phyloP scores from a whole-genome alignment of 805 yeast species.

The Lipomyces orientalis region DNA sequence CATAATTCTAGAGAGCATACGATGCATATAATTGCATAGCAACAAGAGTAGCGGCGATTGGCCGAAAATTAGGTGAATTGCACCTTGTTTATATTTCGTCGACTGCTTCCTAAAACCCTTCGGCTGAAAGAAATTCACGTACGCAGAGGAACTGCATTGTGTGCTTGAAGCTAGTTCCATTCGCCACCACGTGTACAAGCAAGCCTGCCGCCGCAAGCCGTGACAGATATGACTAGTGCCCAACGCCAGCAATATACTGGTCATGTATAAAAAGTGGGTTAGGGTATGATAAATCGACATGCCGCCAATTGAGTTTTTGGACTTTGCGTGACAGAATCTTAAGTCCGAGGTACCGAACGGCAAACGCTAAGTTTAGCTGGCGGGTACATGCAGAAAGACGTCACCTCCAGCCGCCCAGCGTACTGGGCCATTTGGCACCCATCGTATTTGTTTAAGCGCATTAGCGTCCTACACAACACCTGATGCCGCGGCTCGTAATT shows the following conservation, averaged over 20 bases:
- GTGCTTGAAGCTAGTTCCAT: neutral
- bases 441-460: neutral
- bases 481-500: constrained; percentile 1
- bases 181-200: neutral
- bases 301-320: neutral
- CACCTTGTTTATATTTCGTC: neutral
- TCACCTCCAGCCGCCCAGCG: no score
- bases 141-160: neutral
- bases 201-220: neutral
- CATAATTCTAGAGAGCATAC: neutral
- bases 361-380: no score
- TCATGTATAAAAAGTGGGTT: neutral
- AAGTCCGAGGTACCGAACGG: no score
- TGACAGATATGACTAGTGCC: neutral
- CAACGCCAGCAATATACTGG: neutral
- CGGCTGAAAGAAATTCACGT: neutral
- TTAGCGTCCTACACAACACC: neutral
- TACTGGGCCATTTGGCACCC: neutral
- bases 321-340: no score
- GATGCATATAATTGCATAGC: neutral
- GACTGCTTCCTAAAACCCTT: neutral
- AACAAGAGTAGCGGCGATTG: neutral
- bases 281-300: neutral
- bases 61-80: no score
- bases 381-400: no score